Evolutionary conservation across 129 eudicot genomes (phyloP).

Genomic region (Silybum marianum): DNA sequence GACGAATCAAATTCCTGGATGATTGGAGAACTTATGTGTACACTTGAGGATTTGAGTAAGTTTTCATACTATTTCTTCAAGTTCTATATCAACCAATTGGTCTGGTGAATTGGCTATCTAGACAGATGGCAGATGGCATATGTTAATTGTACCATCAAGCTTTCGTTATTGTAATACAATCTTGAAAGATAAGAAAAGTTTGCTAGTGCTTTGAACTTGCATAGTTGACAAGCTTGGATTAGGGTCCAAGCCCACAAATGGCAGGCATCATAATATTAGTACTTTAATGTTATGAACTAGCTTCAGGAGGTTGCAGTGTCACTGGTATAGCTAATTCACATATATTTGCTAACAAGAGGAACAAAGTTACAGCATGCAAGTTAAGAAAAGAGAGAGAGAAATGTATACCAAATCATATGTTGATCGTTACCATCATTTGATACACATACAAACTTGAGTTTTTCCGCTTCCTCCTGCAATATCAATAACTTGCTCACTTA

Average conservation of each 20-base stretch:
- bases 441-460: constrained; percentile 73
- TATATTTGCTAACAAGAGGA: not conserved
- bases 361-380: not conserved
- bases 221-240: not conserved
- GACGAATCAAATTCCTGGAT: not conserved
- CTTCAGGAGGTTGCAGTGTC: not conserved
- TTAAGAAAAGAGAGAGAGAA: constrained; percentile 15
- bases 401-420: constrained; percentile 91
- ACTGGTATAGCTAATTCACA: not conserved
- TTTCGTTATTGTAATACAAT: not conserved
- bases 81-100: not conserved
- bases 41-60: not conserved
- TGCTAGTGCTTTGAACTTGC: not conserved
- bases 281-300: constrained; percentile 2
- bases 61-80: not conserved
- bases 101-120: not conserved
- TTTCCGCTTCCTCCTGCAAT: constrained; percentile 86
- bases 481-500: constrained; percentile 6
- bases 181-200: not conserved
- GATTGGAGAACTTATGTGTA: not conserved
- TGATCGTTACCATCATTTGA: constrained; percentile 80
- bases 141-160: not conserved
- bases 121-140: not conserved
- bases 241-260: not conserved
- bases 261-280: not conserved